Evolutionary conservation across 75 land plant genomes (phyloP).

Genomic region (Ceratopteris richardii): DNA sequence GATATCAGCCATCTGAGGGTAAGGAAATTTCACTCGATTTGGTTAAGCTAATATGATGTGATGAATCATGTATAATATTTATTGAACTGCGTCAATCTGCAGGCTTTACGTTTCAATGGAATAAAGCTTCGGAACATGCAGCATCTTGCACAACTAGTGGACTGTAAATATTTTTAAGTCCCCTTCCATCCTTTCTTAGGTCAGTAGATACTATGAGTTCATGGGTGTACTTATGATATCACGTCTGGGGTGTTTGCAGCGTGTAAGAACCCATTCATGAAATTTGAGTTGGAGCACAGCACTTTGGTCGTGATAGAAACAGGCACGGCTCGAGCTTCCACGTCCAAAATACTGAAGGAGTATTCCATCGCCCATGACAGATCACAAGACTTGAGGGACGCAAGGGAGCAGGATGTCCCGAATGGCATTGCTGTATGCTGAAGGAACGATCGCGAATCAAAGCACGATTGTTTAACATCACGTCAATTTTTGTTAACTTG

Average conservation of each 20-base stretch:
- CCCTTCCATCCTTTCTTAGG: slow-evolving; percentile 4
- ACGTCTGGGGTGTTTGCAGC: slow-evolving; percentile 45
- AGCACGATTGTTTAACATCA: too few species aligned
- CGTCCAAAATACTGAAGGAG: slow-evolving; percentile 55
- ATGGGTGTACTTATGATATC: too few species aligned
- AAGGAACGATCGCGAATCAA: too few species aligned
- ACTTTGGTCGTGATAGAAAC: slow-evolving; percentile 72
- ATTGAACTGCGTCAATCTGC: not conserved
- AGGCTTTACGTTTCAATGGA: slow-evolving; percentile 86
- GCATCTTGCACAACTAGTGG: slow-evolving; percentile 84
- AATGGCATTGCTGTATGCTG: too few species aligned
- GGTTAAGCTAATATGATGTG: too few species aligned
- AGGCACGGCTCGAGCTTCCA: slow-evolving; percentile 47
- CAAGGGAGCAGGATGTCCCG: too few species aligned
- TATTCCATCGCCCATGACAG: slow-evolving; percentile 76
- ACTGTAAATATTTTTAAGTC: slow-evolving; percentile 44
- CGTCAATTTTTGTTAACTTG: too few species aligned
- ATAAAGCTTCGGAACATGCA: slow-evolving; percentile 58
- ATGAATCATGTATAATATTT: too few species aligned
- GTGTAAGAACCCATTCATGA: slow-evolving; percentile 63
- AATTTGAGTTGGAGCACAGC: slow-evolving; percentile 79
- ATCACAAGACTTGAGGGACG: slow-evolving; percentile 46
- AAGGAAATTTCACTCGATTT: too few species aligned
- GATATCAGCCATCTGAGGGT: slow-evolving; percentile 51
- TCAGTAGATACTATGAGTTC: not conserved